Conservation (phyloP, 108 stramenopile species). For the Conticribra guillardii region DNA sequence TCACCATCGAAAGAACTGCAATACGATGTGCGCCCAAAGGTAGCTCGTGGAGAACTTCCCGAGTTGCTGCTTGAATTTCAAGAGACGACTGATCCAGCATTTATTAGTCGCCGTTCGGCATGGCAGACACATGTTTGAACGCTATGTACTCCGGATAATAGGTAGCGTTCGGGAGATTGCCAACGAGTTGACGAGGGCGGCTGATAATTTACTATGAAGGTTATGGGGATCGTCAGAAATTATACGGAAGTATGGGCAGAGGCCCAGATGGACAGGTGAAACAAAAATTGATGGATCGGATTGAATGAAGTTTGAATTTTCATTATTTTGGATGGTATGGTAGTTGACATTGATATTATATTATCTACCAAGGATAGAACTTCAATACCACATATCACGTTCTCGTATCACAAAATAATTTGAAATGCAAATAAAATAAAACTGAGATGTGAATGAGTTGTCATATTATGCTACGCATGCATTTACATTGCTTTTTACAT, state of each 20-base stretch:
- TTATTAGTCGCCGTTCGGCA: constrained; percentile 59
- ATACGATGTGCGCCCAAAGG: constrained; percentile 62
- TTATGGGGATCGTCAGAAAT: constrained; percentile 48
- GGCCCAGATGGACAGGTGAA: background rate
- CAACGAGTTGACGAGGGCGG: constrained; percentile 33
- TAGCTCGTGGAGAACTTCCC: constrained; percentile 62
- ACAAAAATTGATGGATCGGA: background rate
- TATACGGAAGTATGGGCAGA: constrained; percentile 6
- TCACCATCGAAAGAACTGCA: constrained; percentile 67
- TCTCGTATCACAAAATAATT: too few species aligned
- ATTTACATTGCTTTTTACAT: too few species aligned
- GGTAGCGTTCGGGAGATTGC: constrained; percentile 74
- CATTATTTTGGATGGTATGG: too few species aligned
- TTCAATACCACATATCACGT: too few species aligned
- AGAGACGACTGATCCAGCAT: constrained; percentile 53
- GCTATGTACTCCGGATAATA: constrained; percentile 61
- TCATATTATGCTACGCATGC: too few species aligned
- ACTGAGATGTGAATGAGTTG: too few species aligned
- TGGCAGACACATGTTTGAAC: constrained; percentile 73
- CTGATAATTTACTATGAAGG: constrained; percentile 48
- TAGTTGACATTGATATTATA: too few species aligned
- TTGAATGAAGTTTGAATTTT: too few species aligned
- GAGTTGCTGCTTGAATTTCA: constrained; percentile 50
- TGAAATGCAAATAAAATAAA: too few species aligned
- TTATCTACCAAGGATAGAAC: too few species aligned